Conservation (phyloP, 2,329 filamentous ascomycete genomes). For the Aspergillus japonicus region DNA sequence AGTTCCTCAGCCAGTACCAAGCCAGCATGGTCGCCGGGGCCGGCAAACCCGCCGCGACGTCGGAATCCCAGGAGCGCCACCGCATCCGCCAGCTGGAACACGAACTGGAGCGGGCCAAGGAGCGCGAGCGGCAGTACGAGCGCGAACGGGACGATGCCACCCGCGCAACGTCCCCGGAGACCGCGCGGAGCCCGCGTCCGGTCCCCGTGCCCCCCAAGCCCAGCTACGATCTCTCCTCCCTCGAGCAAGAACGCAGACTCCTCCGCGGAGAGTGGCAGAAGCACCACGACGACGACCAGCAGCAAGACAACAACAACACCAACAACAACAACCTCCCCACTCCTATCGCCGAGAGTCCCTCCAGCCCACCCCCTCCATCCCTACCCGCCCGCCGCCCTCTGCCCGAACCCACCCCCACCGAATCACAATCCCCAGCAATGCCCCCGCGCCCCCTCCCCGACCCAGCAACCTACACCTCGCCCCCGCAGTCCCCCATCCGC, state of each 20-base stretch:
- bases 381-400: constrained; percentile 30
- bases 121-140: constrained; percentile 65
- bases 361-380: constrained; percentile 10
- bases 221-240: constrained; percentile 58
- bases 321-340: background rate
- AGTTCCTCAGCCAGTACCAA: constrained; percentile 84
- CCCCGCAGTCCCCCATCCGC: background rate
- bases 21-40: constrained; percentile 58
- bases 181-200: constrained; percentile 31
- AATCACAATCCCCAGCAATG: constrained; percentile 17
- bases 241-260: constrained; percentile 60
- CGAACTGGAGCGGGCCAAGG: constrained; percentile 66
- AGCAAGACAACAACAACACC: background rate
- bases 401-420: constrained; percentile 24
- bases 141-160: constrained; percentile 56
- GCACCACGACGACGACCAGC: constrained; percentile 31
- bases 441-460: constrained; percentile 49
- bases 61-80: constrained; percentile 57
- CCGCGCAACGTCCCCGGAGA: constrained; percentile 24
- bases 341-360: constrained; percentile 9
- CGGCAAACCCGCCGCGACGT: constrained; percentile 38
- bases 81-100: constrained; percentile 79
- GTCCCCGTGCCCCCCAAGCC: constrained; percentile 37
- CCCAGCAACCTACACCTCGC: constrained; percentile 39
- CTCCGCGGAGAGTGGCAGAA: constrained; percentile 57